Conservation (phyloP, 2,329 filamentous ascomycete genomes). For the Colletotrichum abscissum region DNA sequence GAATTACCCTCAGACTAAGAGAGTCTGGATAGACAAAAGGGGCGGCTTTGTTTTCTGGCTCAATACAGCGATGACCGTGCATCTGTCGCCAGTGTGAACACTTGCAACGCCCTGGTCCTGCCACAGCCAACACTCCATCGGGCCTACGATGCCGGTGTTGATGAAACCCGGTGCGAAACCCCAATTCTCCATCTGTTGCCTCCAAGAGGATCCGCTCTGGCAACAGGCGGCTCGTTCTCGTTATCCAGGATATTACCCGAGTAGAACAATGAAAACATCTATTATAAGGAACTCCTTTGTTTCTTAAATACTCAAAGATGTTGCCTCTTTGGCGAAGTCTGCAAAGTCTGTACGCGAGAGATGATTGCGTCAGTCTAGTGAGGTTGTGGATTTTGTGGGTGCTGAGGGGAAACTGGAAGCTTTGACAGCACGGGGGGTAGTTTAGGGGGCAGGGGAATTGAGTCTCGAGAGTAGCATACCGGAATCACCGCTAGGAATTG, state of each 20-base stretch:
- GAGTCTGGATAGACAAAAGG: not conserved
- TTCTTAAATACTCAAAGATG: not conserved
- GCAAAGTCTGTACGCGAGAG: conserved; percentile 77
- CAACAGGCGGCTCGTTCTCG: not conserved
- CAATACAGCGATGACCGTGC: not conserved
- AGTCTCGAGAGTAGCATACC: conserved; percentile 60
- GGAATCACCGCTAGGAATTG: conserved; percentile 66
- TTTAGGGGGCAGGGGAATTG: conserved; percentile 11
- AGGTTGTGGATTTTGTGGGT: conserved; percentile 30
- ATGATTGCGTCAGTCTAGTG: conserved; percentile 41
- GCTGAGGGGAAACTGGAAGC: conserved; percentile 29
- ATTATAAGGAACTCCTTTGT: not conserved
- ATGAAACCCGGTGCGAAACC: conserved; percentile 33
- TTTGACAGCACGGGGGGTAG: conserved; percentile 10
- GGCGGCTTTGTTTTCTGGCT: not conserved
- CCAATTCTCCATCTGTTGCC: not conserved
- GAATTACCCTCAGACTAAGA: not conserved
- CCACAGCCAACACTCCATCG: not conserved
- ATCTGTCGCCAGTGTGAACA: not conserved
- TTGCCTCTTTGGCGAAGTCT: conserved; percentile 74
- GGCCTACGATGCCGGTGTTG: conserved; percentile 3
- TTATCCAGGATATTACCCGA: not conserved
- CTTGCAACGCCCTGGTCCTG: not conserved
- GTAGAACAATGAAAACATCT: not conserved
- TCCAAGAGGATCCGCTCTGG: not conserved